phyloP scores from a whole-genome alignment of 176 grass and related monocot genomes.

The Paspalum vaginatum region DNA sequence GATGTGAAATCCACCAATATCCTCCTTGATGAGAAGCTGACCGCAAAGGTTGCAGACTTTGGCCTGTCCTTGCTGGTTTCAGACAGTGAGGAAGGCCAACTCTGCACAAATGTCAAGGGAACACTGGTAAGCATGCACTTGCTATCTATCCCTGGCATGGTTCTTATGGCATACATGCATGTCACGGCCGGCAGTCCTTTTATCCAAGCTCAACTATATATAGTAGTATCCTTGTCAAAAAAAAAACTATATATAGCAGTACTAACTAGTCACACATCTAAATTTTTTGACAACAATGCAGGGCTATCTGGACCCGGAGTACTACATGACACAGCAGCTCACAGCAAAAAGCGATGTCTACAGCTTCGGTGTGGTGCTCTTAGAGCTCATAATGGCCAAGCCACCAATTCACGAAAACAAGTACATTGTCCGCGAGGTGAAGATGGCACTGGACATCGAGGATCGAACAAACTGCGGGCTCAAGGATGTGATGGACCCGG shows the following conservation, averaged over 20 bases:
- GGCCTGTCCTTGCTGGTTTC: conserved; percentile 73
- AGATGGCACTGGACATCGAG: conserved; percentile 54
- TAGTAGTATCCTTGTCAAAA: too few species aligned
- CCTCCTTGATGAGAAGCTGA: conserved; percentile 74
- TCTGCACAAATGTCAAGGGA: conserved; percentile 80
- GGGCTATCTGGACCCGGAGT: conserved; percentile 77
- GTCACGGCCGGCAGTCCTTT: not conserved
- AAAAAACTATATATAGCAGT: too few species aligned
- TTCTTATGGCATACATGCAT: too few species aligned
- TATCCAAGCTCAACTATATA: not conserved
- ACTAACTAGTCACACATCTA: not conserved
- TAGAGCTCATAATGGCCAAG: conserved; percentile 69
- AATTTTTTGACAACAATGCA: conserved; percentile 20
- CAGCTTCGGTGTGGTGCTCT: conserved; percentile 54
- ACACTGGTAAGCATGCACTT: conserved; percentile 58
- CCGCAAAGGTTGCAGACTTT: conserved; percentile 88
- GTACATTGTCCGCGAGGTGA: conserved; percentile 74
- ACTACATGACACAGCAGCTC: conserved; percentile 70
- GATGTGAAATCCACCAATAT: conserved; percentile 93
- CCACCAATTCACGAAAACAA: conserved; percentile 59
- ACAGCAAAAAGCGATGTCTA: conserved; percentile 74
- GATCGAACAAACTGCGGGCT: conserved; percentile 52
- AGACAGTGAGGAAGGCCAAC: conserved; percentile 58
- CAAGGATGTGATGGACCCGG: conserved; percentile 70
- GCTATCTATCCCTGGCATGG: not conserved